Evolutionary conservation across 148 eudicot species (phyloP), one percentile per base, ranked within the genome.

Genomic region (Heliamphora exappendiculata): DNA sequence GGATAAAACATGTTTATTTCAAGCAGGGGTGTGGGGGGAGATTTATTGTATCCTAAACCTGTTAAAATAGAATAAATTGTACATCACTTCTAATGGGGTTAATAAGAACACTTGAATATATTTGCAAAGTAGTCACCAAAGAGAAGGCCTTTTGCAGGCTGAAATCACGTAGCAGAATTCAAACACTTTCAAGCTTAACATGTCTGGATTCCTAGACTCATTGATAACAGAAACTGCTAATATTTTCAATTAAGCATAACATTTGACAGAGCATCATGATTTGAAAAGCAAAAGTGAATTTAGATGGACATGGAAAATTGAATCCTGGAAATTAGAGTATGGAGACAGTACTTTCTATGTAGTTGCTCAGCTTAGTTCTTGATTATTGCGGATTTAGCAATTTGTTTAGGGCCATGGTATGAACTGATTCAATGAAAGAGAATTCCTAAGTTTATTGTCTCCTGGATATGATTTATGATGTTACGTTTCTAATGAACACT

Each of bases 201-300:
- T 42, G 8, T 67, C 28, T 67, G 53, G 71, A 17, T 37, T 67
- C 50, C 14, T 67, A n/a, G 70, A 67, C 70, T 44, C 49, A 20
- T 67, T 39, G 9, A 42, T 22, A 22, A 22, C 16, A 64, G 5
- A 34, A 34, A 34, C 53, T 49, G n/a, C n/a, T n/a, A n/a, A 49
- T 36, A 10, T 41, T 42, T n/a, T 12, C 47, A 22, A 12, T 68
- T 24, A 57, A 26, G 17, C 37, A 42, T 41, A 22, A 68, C 7
- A 42, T 68, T 44, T 26, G 10, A 24, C 26, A 68, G 34, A 13
- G 51, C 34, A 12, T 68, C 53, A 26, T 42, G 19, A 22, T 68
- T 24, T 39, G 20, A 26, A 66, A 37, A 13, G 47, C 4, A 24
- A 9, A 68, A 68, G 11, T 44, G 51, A 34, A 68, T 68, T 19